phyloP scores from a whole-genome alignment of 805 yeast genomes.

The Myxozyma udenii region DNA sequence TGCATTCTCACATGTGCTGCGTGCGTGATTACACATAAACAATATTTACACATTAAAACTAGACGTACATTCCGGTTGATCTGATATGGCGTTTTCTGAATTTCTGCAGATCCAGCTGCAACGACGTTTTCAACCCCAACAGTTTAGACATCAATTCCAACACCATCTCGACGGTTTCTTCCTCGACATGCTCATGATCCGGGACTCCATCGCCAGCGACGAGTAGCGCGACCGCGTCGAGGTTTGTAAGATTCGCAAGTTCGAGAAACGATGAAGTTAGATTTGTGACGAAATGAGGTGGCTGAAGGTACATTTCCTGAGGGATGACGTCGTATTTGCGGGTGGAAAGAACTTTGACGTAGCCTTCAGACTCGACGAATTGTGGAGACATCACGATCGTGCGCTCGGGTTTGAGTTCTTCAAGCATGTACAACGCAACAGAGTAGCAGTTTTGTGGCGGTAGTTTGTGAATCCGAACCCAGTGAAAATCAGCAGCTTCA shows the following conservation, averaged over 20 bases:
- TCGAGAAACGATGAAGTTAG: conserved; percentile 46
- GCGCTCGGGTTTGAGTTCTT: conserved; percentile 11
- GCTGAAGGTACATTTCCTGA: conserved; percentile 39
- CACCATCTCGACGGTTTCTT: conserved; percentile 10
- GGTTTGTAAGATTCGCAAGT: conserved; percentile 12
- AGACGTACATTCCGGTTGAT: conserved; percentile 27
- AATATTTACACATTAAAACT: background rate
- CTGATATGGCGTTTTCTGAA: conserved; percentile 9
- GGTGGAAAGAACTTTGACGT: conserved; percentile 14
- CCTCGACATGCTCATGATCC: conserved; percentile 26
- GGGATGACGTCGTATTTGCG: background rate
- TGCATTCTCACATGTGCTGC: background rate
- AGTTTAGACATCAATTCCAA: conserved; percentile 4
- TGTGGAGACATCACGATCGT: conserved; percentile 11
- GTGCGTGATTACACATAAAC: no score
- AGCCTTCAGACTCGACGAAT: conserved; percentile 16
- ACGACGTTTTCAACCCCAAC: background rate
- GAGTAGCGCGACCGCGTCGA: conserved; percentile 13
- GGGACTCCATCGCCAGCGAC: conserved; percentile 28
- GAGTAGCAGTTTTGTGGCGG: conserved; percentile 13
- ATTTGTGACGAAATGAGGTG: conserved; percentile 61
- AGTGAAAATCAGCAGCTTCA: conserved; percentile 6
- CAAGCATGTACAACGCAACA: conserved; percentile 19
- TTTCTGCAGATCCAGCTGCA: conserved; percentile 8
- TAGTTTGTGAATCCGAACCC: conserved; percentile 23